phyloP scores from a whole-genome alignment of 441 rosid genomes.

The Mallotus repandus region DNA sequence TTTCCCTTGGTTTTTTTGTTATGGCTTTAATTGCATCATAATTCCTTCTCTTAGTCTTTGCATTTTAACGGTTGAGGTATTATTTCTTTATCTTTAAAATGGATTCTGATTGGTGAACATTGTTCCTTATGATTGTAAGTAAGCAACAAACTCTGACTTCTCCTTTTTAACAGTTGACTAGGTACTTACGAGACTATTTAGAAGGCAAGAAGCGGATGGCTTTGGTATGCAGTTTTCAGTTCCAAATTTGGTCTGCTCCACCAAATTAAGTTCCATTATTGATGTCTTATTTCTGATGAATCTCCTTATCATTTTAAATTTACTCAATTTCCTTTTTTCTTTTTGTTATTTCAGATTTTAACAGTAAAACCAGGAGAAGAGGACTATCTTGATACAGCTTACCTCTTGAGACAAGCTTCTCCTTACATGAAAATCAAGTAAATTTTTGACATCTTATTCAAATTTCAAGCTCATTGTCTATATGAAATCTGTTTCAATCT shows the following conservation, averaged over 20 bases:
- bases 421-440: constrained; percentile 90
- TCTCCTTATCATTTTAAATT: not conserved
- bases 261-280: not conserved
- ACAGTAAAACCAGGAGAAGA: constrained; percentile 83
- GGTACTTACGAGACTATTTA: constrained; percentile 77
- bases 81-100: not conserved
- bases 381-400: constrained; percentile 71
- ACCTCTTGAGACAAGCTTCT: constrained; percentile 82
- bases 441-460: constrained; percentile 11
- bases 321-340: constrained; percentile 13
- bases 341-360: constrained; percentile 54
- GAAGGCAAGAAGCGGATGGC: constrained; percentile 92
- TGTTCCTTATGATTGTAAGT: constrained; percentile 1
- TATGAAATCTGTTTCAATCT: constrained; percentile 17
- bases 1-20: not conserved
- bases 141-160: constrained; percentile 21
- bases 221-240: constrained; percentile 53
- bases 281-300: not conserved
- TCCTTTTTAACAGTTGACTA: constrained; percentile 58
- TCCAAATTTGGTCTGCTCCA: constrained; percentile 2
- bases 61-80: constrained; percentile 6
- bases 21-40: not conserved
- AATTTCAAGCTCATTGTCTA: constrained; percentile 19
- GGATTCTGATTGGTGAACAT: not conserved
- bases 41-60: not conserved